Conservation (phyloP, 495 filamentous ascomycete genomes). For the Aspergillus egyptiacus region DNA sequence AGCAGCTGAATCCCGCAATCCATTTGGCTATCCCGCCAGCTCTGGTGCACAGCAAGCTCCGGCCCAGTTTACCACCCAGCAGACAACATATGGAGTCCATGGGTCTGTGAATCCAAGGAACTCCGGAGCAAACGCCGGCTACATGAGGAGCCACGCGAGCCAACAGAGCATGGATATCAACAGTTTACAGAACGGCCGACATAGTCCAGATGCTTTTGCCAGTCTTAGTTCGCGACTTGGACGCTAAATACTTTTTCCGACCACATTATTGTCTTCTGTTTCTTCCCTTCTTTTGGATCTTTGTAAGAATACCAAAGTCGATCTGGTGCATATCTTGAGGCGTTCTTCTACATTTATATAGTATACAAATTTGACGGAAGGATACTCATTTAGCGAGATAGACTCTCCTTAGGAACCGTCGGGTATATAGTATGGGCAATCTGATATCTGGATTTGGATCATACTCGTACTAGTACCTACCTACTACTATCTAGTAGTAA, state of each 20-base stretch:
- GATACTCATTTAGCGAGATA: too few relatives aligned
- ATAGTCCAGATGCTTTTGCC: conserved; percentile 97
- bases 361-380: too few relatives aligned
- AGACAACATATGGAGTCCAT: conserved; percentile 8
- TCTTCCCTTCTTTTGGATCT: conserved; percentile 7
- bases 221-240: conserved; percentile 66
- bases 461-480: too few relatives aligned
- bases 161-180: conserved; percentile 86
- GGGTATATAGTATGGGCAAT: too few relatives aligned
- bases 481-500: too few relatives aligned
- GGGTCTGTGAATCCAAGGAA: conserved; percentile 15
- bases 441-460: too few relatives aligned
- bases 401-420: too few relatives aligned
- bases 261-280: conserved; percentile 4
- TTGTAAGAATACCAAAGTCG: conserved; percentile 15
- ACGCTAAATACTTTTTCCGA: conserved; percentile 15
- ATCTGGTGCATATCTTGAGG: conserved; percentile 12
- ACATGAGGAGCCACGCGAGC: conserved; percentile 59
- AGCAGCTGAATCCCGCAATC: conserved; percentile 31
- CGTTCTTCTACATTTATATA: background rate
- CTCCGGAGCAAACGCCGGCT: conserved; percentile 10
- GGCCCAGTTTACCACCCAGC: conserved; percentile 19
- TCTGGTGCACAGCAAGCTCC: conserved; percentile 7
- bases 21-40: conserved; percentile 23
- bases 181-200: conserved; percentile 66